Base-by-base conservation (phyloP, 1,284 basidiomycete species). In the Malassezia vespertilionis region DNA sequence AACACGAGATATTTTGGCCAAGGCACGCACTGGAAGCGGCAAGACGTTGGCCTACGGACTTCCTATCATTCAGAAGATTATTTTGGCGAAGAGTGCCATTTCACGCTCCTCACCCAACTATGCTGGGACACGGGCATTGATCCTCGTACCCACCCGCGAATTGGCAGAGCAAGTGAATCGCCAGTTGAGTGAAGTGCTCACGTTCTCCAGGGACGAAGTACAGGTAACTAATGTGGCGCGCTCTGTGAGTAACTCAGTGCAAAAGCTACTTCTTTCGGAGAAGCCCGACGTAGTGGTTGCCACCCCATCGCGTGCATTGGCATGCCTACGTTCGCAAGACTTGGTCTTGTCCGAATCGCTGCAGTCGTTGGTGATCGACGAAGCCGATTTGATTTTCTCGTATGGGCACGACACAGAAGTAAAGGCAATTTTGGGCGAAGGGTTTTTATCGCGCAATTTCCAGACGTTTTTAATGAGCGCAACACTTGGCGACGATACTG, bases 381-480 rank as follows among this genome's bases (percentile, higher is more conserved):
- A 99, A 74, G 93, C 93, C 10, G 93, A 99, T 71, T 79, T 99
- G 22, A 86, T 99, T 45, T 77, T 99, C 8, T 95, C 90, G 0
- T 97, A 97, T 69, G 93, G 93, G 5, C 88, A 97, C 65, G 72
- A 90, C 59, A 83, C 86, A 58, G 89, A 95, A 61, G 79, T 96
- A 33, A 80, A 82, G 31, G 78, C 84, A 46, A 84, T 97, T 38
- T 81, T 95, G 56, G 77, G 77, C 41, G 83, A 82, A 17, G 55
- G 54, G 41, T 61, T 54, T 27, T 76, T 97, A 5, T 89, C 91
- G 11, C 84, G 83, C 62, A 78, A 91, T 34, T 87, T 84, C 61
- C 93, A 97, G 71, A 86, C 85, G 7, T 91, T 91, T 72, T 75
- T 97, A 38, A 95, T 97, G 88, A 89, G 85, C 67, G 93, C 93